phyloP scores from a whole-genome alignment of 176 grass and related monocot species.

The Oryza rufipogon region DNA sequence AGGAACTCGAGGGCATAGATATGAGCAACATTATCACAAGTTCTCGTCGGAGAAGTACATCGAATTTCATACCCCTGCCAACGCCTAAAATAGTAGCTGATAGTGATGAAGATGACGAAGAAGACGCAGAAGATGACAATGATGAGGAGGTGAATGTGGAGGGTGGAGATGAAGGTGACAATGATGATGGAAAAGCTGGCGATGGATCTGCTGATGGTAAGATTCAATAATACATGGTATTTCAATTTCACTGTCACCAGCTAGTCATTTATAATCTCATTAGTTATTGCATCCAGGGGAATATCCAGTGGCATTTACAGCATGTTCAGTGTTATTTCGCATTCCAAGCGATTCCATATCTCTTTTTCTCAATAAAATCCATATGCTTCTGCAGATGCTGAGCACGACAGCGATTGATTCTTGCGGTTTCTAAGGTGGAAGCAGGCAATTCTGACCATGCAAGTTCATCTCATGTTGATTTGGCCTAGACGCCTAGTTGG shows the following conservation, averaged over 20 bases:
- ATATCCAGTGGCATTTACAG: slow-evolving; percentile 4
- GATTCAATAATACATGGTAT: slow-evolving; percentile 17
- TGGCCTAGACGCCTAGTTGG: neutral
- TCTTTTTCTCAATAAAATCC: slow-evolving; percentile 5
- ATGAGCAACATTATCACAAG: slow-evolving; percentile 92
- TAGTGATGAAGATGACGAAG: slow-evolving; percentile 56
- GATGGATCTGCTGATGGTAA: slow-evolving; percentile 59
- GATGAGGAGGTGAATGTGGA: slow-evolving; percentile 56
- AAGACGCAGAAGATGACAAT: slow-evolving; percentile 33
- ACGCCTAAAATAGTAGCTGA: slow-evolving; percentile 63
- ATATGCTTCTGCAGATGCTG: slow-evolving; percentile 47
- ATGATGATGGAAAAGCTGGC: slow-evolving; percentile 43
- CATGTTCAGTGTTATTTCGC: neutral
- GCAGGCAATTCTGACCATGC: slow-evolving; percentile 38
- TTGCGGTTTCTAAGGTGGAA: neutral
- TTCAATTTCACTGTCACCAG: slow-evolving; percentile 7
- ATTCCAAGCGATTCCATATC: neutral
- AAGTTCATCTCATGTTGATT: slow-evolving; percentile 21
- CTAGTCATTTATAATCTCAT: neutral
- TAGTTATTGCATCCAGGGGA: neutral
- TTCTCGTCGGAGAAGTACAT: slow-evolving; percentile 71
- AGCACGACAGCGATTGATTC: slow-evolving; percentile 36
- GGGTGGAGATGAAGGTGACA: slow-evolving; percentile 46
- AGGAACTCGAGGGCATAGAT: slow-evolving; percentile 96
- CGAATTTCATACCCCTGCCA: slow-evolving; percentile 72